Conservation (phyloP, 164 flowering plant genomes). For the Sextonia rubra region DNA sequence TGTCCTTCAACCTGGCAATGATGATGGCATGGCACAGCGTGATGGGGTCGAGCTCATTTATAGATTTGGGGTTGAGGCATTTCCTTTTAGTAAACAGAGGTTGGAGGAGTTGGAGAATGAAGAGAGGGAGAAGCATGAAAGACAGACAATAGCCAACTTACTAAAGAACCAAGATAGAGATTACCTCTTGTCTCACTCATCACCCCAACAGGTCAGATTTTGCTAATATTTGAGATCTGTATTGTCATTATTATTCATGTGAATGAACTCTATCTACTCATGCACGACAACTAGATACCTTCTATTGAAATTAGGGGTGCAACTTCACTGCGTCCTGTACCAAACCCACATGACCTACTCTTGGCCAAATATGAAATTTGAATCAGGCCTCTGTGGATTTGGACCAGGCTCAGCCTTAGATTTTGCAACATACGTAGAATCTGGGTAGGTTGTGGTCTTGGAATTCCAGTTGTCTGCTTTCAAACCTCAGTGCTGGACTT, state of each 20-base stretch:
- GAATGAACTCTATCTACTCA: not conserved
- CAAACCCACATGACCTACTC: too few relatives aligned
- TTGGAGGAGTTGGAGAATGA: constrained; percentile 24
- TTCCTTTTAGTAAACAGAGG: constrained; percentile 22
- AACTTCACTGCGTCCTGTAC: too few relatives aligned
- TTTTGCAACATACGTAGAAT: too few relatives aligned
- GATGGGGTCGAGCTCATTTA: constrained; percentile 34
- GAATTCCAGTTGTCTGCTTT: too few relatives aligned
- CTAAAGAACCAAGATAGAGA: constrained; percentile 18
- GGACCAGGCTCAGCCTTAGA: too few relatives aligned
- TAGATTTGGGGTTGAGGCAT: constrained; percentile 23
- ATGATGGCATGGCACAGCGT: constrained; percentile 12
- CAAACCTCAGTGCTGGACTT: too few relatives aligned
- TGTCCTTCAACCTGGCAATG: constrained; percentile 12
- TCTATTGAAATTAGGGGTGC: too few relatives aligned
- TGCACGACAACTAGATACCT: too few relatives aligned
- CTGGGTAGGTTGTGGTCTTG: too few relatives aligned
- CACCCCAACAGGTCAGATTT: constrained; percentile 9
- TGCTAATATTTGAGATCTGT: not conserved
- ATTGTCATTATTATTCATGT: not conserved
- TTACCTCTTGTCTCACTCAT: constrained; percentile 3
- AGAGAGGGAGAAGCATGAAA: constrained; percentile 25
- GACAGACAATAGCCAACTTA: constrained; percentile 23
- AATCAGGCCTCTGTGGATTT: too few relatives aligned
- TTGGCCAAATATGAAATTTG: too few relatives aligned